phyloP scores from a whole-genome alignment of 257 asterid genomes.

The Coffea eugenioides region DNA sequence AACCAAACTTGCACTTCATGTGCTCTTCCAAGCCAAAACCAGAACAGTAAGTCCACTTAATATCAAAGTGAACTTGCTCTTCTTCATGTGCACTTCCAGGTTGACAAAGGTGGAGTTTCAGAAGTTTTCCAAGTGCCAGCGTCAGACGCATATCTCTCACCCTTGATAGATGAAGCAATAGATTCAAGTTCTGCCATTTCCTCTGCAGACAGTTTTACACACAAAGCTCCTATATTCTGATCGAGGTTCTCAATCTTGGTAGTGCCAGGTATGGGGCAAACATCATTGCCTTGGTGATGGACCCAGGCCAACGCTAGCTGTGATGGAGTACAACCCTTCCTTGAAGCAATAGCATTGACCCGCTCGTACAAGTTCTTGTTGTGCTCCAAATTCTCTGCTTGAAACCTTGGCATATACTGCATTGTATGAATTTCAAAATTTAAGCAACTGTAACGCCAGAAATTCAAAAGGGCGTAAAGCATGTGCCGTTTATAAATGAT shows the following conservation, averaged over 20 bases:
- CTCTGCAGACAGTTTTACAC: conserved; percentile 26
- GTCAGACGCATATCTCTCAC: conserved; percentile 17
- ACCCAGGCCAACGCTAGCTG: conserved; percentile 60
- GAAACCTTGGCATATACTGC: conserved; percentile 45
- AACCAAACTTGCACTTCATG: no score
- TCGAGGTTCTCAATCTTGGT: conserved; percentile 40
- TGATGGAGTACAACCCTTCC: conserved; percentile 49
- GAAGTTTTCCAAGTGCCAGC: conserved; percentile 21
- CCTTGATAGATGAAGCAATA: conserved; percentile 32
- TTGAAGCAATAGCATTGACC: conserved; percentile 31
- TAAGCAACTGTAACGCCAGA: background rate
- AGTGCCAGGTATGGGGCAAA: conserved; percentile 54
- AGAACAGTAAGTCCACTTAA: no score
- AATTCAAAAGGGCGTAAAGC: background rate
- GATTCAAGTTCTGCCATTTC: conserved; percentile 40
- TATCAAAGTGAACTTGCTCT: no score
- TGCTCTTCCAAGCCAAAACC: no score
- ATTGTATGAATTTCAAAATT: background rate
- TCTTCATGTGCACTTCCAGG: conserved; percentile 24
- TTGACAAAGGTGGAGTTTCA: conserved; percentile 32
- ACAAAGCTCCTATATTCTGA: conserved; percentile 36
- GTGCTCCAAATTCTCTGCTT: conserved; percentile 38
- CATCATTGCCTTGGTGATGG: conserved; percentile 51
- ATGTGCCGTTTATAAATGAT: no score
- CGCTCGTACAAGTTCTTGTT: conserved; percentile 33